Evolutionary conservation across 768 basidiomycete species (phyloP).

Genomic region (Rhizopogon sp.): DNA sequence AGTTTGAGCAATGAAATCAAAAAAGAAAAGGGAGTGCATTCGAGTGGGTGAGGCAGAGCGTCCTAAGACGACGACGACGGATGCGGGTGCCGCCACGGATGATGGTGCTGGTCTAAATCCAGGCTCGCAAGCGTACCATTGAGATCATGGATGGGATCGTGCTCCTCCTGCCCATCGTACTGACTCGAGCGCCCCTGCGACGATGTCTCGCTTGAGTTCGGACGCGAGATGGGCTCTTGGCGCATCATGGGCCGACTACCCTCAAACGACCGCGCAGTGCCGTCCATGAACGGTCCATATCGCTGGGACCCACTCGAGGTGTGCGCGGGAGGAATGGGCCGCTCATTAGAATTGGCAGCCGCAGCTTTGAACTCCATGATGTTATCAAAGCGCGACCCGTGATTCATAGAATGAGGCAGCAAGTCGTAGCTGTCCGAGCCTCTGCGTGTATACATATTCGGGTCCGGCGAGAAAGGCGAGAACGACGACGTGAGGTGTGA

Average conservation of each 20-base stretch:
- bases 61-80: slow-evolving; percentile 12
- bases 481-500: slow-evolving; percentile 33
- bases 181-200: slow-evolving; percentile 18
- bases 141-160: slow-evolving; percentile 59
- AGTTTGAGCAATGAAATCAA: slow-evolving; percentile 19
- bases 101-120: slow-evolving; percentile 45
- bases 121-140: slow-evolving; percentile 76
- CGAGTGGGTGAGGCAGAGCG: slow-evolving; percentile 11
- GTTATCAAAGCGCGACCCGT: slow-evolving; percentile 44
- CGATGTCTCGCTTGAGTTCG: slow-evolving; percentile 42
- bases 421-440: slow-evolving; percentile 21
- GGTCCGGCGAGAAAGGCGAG: slow-evolving; percentile 79
- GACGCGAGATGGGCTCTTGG: slow-evolving; percentile 49
- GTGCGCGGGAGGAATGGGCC: slow-evolving; percentile 41
- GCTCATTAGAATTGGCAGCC: slow-evolving; percentile 19
- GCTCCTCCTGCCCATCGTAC: slow-evolving; percentile 31
- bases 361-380: slow-evolving; percentile 32
- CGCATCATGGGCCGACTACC: slow-evolving; percentile 38
- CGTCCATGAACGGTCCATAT: slow-evolving; percentile 39
- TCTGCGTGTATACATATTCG: slow-evolving; percentile 42
- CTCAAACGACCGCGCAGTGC: slow-evolving; percentile 32
- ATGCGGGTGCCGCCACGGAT: slow-evolving; percentile 24
- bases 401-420: slow-evolving; percentile 44
- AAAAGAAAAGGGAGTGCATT: slow-evolving; percentile 1
- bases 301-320: slow-evolving; percentile 43